Evolutionary conservation across 805 yeast species (phyloP).

Genomic region (Hanseniaspora mollemarum): DNA sequence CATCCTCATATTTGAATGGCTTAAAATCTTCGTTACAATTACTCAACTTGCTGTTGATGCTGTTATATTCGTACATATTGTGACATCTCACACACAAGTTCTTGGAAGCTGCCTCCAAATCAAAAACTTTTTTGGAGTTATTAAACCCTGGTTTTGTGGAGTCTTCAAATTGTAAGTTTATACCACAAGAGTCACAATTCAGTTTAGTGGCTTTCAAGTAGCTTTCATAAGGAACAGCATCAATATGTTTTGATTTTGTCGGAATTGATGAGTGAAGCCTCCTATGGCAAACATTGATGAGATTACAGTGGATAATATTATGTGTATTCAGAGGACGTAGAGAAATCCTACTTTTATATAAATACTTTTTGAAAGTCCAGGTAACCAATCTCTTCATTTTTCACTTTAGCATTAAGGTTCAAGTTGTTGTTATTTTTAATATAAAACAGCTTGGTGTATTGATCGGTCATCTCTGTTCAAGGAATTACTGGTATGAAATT

Average conservation of each 20-base stretch:
- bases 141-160: neutral
- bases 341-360: too few relatives aligned
- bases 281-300: neutral
- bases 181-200: conserved; percentile 6
- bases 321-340: too few relatives aligned
- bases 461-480: too few relatives aligned
- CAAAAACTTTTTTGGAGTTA: neutral
- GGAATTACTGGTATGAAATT: too few relatives aligned
- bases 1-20: neutral
- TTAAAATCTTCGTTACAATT: neutral
- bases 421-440: too few relatives aligned
- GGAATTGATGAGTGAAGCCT: neutral
- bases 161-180: conserved; percentile 2
- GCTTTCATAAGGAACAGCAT: neutral
- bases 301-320: too few relatives aligned
- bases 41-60: neutral
- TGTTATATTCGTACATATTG: neutral
- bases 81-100: conserved; percentile 5
- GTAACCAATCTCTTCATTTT: too few relatives aligned
- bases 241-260: neutral
- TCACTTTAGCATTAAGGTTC: too few relatives aligned
- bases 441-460: too few relatives aligned
- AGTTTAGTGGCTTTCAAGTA: neutral
- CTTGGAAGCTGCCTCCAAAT: neutral
- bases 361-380: too few relatives aligned